Base-by-base conservation (phyloP, 176 grass and related monocot species). In the Leersia perrieri region DNA sequence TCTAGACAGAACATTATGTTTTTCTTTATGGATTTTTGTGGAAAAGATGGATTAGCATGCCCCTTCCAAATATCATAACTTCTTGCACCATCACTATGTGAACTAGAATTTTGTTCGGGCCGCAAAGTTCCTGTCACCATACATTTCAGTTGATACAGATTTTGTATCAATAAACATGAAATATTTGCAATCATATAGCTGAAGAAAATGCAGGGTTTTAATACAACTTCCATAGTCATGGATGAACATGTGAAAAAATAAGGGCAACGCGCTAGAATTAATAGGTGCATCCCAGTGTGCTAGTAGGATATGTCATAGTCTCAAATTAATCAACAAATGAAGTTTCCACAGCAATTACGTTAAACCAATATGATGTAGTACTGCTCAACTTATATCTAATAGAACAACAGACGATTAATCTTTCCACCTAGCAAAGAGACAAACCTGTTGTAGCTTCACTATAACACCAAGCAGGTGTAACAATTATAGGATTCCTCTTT, bases 391-490 rank as follows among this genome's bases (percentile, higher is more conserved):
- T 60, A 22, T 70, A 86, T 38, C 5, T 12, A 82, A 63, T 66
- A 79, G 33, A 86, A 75, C 32, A 82, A 72, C 32, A 82, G 26
- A 64, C 32, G 27, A 82, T 61, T 34, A 53, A 77, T 75, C 47
- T 22, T 76, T 58, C 63, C 55, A 70, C 33, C 28, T 81, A 82
- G 74, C 11, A 62, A 90, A 88, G 78, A 25, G 63, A 82, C 69
- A 79, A 94, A 98, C 95, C 86, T 77, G 74, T 74, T 61, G 78
- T 79, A 78, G 86, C 84, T 83, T 98, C 95, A 88, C 82, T 90
- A 49, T 93, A 98, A 83, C 86, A 95, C 95, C 95, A 98, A 36
- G 95, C 95, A 38, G 95, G 92, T 78, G 90, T 95, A 88, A 95
- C 92, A 78, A 98, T 89, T 42, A 95, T 86, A 86, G 95, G 92